phyloP scores from a whole-genome alignment of 2,329 filamentous ascomycete genomes.

The Neurospora crassa region DNA sequence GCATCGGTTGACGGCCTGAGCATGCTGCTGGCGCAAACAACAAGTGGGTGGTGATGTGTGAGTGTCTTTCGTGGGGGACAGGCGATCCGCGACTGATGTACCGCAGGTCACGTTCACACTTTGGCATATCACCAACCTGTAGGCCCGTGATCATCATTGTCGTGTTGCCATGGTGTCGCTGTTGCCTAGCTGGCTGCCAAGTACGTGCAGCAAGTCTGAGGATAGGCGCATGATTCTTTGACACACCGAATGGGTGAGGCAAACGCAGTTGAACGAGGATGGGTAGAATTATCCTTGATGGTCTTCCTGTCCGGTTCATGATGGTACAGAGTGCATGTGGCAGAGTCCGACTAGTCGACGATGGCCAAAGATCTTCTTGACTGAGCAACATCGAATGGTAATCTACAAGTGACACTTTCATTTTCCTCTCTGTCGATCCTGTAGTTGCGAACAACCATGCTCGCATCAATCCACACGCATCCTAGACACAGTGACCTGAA shows the following conservation, averaged over 20 bases:
- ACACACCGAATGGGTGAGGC: background rate
- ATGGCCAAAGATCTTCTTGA: background rate
- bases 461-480: background rate
- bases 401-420: background rate
- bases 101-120: background rate
- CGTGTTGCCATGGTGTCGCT: background rate
- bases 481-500: background rate
- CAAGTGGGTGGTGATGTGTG: background rate
- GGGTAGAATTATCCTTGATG: background rate
- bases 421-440: background rate
- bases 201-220: background rate
- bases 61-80: background rate
- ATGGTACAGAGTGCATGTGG: background rate
- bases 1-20: background rate
- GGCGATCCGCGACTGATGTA: background rate
- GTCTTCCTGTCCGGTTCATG: background rate
- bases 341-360: background rate
- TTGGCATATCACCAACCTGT: background rate
- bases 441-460: background rate
- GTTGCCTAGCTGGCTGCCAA: background rate
- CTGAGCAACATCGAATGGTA: background rate
- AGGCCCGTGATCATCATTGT: background rate
- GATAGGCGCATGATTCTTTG: background rate
- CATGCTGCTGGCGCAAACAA: background rate
- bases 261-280: background rate